Conservation (phyloP, 176 grass and related monocot species). For the Aegilops bicornis region DNA sequence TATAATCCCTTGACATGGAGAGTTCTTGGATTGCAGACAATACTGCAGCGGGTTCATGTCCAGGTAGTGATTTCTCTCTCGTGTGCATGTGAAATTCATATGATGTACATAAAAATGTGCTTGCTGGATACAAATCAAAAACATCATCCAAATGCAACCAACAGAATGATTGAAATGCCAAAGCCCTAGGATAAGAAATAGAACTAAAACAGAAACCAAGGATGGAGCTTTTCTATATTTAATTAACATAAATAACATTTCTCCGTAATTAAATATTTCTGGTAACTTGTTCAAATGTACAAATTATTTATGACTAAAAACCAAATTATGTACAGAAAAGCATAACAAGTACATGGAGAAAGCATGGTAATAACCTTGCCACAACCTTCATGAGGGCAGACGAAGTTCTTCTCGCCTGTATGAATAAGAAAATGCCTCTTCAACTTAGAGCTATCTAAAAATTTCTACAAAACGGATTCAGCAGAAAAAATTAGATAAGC, state of each 20-base stretch:
- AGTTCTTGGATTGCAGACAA: neutral
- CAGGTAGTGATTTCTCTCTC: neutral
- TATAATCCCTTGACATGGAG: neutral
- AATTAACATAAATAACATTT: neutral
- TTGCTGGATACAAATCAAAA: neutral
- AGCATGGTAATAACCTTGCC: slow-evolving; percentile 70
- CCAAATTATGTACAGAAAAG: neutral
- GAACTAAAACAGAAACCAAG: neutral
- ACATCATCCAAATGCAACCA: neutral
- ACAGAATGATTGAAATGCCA: neutral
- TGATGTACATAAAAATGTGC: neutral
- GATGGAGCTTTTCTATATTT: neutral
- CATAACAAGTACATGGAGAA: neutral
- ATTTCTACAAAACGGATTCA: slow-evolving; percentile 69
- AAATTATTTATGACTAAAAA: neutral
- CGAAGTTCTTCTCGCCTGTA: slow-evolving; percentile 86
- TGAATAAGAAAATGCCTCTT: slow-evolving; percentile 97
- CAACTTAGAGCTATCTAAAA: slow-evolving; percentile 94
- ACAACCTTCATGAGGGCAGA: slow-evolving; percentile 88
- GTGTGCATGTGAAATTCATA: neutral
- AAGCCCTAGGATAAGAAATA: neutral
- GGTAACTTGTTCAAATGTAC: neutral
- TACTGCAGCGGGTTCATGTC: neutral
- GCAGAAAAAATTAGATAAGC: slow-evolving; percentile 14
- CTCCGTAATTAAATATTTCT: neutral